Base-by-base conservation (phyloP, 257 asterid species). In the Capsicum pubescens region DNA sequence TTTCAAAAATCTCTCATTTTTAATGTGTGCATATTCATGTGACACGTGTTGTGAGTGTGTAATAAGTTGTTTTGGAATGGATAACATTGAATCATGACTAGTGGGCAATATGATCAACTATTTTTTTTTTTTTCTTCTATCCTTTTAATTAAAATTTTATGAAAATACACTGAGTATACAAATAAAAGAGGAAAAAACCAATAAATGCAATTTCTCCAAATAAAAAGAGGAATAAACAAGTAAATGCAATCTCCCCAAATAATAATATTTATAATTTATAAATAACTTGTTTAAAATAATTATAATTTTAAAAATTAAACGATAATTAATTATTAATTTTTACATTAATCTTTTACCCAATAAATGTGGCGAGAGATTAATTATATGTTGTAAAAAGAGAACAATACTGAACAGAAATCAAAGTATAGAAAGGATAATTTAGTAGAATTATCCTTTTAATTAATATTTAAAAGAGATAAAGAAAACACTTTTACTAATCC, bases 111-210 rank as follows among this genome's bases (percentile, higher is more conserved):
- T 15, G 60, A 56, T 56, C 16, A 32, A 26, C 42, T 26, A 26
- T 12, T 26, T 32, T 10, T 64, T 11, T 59, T 3, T 8, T 61
- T 1, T 61, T 8, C 21, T 1, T 61, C 4, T 61, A 39, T 39
- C 44, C 5, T 39, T 61, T 0, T 61, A 5, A 64, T 63, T 26
- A 26, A 11, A 64, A 64, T 12, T 26, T 56, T 5, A 26, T 63
- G 1, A 0, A 12, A 26, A 11, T 21, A 26, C 4, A 26, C 0
- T 5, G 0, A 4, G 6, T 26, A 26, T 64, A 0, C 7, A 3
- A 6, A 2, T 2, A 2, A 57, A 57, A 56, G 60, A 10, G 0
- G 7, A 64, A 63, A 63, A 64, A n/a, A 8, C 0, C 16, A 64
- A 12, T 21, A 63, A 63, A 21, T 26, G 9, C 15, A 26, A 12